Evolutionary conservation across 768 basidiomycete species (phyloP), one percentile per base, ranked within the genome.

Genomic region (Mycena metata): DNA sequence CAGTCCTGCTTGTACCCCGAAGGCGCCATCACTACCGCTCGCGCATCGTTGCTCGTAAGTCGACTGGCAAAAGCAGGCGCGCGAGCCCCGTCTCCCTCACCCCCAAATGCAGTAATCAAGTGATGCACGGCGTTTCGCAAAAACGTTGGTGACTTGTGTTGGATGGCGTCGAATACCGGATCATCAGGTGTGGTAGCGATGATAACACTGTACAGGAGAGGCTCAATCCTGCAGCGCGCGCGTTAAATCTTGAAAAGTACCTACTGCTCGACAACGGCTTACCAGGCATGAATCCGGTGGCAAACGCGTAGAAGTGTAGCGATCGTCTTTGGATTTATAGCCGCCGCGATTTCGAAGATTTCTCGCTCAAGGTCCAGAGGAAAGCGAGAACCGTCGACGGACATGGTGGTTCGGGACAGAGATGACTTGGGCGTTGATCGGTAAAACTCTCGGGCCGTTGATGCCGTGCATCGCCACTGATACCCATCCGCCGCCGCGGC

Each of bases 241-340:
- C n/a, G 36, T 54, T 17, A 42, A 54, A 55, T 23, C 17, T 11
- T 39, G 9, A 39, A 56, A 8, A 21, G 10, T 15, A 13, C 21
- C 1, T 39, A 10, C n/a, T 1, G 21, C 15, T 23, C 11, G 36
- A 7, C n/a, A 19, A 19, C 17, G 36, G 41, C 54, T 56, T 56
- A 36, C 54, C 54, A 56, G 5, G 54, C n/a, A 56, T 56, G 54
- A 23, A 56, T 21, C 21, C 54, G 54, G 54, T 42, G 54, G 23
- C 54, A 56, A 41, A 56, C 13, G 12, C 54, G 54, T 33, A 56
- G 54, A 17, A 56, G 54, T 6, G 54, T n/a, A 23, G 54, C 35
- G 12, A 56, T 42, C 11, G 21, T 23, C 5, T 24, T 42, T 11
- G 54, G 54, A 41, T 56, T 2, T 39, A 12, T 9, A 35, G 21